phyloP scores from a whole-genome alignment of 1,139 yeast genomes.

The Kluyveromyces marxianus region DNA sequence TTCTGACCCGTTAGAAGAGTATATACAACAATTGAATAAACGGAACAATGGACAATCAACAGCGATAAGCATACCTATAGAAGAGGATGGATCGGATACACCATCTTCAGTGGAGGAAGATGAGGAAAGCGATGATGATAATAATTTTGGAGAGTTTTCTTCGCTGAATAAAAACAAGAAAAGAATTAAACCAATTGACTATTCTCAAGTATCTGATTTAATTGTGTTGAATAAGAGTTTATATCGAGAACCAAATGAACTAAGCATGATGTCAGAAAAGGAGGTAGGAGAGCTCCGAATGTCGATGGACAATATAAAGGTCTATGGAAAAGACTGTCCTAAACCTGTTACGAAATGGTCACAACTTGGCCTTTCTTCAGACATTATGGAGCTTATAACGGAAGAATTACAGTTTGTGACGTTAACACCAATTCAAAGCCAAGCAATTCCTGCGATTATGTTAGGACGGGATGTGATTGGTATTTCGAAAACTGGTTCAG shows the following conservation, averaged over 20 bases:
- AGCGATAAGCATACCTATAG: neutral
- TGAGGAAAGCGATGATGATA: conserved; percentile 29
- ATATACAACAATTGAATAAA: conserved; percentile 26
- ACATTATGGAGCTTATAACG: conserved; percentile 44
- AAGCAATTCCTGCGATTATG: conserved; percentile 87
- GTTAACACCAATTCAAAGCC: conserved; percentile 83
- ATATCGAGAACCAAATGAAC: conserved; percentile 57
- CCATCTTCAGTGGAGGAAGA: conserved; percentile 14
- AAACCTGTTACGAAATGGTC: conserved; percentile 73
- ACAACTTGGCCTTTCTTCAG: conserved; percentile 68
- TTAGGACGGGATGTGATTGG: conserved; percentile 87
- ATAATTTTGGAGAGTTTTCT: conserved; percentile 24
- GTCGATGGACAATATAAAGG: conserved; percentile 54
- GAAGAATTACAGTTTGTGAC: conserved; percentile 27
- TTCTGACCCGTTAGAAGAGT: conserved; percentile 34
- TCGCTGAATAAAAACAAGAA: conserved; percentile 37
- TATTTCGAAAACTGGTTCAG: conserved; percentile 94
- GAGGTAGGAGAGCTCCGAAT: conserved; percentile 51
- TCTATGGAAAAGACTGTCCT: conserved; percentile 52
- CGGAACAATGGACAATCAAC: neutral
- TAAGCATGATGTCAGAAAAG: conserved; percentile 38
- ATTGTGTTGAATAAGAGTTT: conserved; percentile 55
- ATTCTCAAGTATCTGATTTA: conserved; percentile 38
- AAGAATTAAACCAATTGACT: conserved; percentile 39
- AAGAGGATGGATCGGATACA: neutral